Percentiles rank a stretch among this genome's conserved stretches.
These are phyloP conservation scores for cucumber (Cucumis sativus) DNA, from an alignment of 306 rosid genomes.

Conservation along the genomic window DNA sequence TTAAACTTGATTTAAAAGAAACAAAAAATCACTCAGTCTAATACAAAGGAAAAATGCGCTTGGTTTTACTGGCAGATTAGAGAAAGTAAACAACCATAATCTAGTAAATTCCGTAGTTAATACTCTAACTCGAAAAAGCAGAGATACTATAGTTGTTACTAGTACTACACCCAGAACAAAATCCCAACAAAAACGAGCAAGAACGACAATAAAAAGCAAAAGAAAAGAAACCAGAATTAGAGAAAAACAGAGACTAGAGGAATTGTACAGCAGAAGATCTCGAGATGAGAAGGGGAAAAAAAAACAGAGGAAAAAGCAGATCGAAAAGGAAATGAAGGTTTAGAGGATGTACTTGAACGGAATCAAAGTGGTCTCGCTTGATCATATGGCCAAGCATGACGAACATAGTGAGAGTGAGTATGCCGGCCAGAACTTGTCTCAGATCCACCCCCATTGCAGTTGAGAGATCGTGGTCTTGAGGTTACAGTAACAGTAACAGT, in stretches of 20 bases:
- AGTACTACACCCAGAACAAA: not conserved
- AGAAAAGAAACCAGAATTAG: not conserved
- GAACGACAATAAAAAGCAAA: not conserved
- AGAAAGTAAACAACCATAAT: not conserved
- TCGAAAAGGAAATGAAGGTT: not conserved
- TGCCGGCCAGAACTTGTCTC: slow-evolving; percentile 91
- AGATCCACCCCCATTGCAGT: slow-evolving; percentile 74
- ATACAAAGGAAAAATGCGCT: not conserved
- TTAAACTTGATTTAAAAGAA: not conserved
- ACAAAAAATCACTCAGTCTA: not conserved
- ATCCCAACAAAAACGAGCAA: not conserved
- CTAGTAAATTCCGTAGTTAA: not conserved
- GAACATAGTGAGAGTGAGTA: slow-evolving; percentile 82
- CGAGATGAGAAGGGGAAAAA: not conserved
- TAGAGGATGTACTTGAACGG: slow-evolving; percentile 39
- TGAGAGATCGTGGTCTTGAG: not conserved
- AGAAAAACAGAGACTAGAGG: not conserved
- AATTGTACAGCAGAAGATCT: not conserved
- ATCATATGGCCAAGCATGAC: slow-evolving; percentile 97
- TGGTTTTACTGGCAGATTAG: not conserved
- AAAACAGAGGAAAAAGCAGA: not conserved
- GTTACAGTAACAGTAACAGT: too few species aligned
- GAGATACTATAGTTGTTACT: not conserved
- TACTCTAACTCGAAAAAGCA: not conserved
- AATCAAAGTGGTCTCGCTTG: slow-evolving; percentile 94